Base-by-base conservation (phyloP, 2,329 filamentous ascomycete genomes). In the Claviceps purpurea region DNA sequence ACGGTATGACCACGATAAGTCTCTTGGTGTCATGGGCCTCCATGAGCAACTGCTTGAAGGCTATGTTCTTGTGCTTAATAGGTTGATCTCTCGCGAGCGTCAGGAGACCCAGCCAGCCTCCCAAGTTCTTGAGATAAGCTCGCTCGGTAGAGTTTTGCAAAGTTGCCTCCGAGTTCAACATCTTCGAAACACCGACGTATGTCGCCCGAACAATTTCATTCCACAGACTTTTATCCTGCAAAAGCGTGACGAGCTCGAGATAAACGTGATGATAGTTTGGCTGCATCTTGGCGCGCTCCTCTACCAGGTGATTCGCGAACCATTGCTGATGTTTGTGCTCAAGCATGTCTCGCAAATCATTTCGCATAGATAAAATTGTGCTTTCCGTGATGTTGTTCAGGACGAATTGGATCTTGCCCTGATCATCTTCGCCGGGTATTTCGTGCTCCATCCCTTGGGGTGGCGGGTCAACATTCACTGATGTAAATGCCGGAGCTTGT, bases 181-280 rank as follows among this genome's bases (percentile, higher is more conserved):
- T 83, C 56, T 85, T 84, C 50, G 88, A 78, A 18, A 93, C 83
- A 60, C 89, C 91, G 58, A 87, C 78, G 62, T 93, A 97, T 0
- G 93, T 97, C 70, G 97, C 90, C 47, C 91, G 79, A 37, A 97
- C 73, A n/a, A 97, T 85, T 64, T 97, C 89, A 2, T 81, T 76
- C 85, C 89, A 95, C 1, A 98, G 73, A 10, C 77, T 70, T 62
- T 80, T 85, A 64, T 93, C 82, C 58, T 87, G 80, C 59, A 97
- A 88, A 38, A 89, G 79, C 52, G 85, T 85, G 55, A 98, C 78
- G 50, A 98, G 78, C 60, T 95, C 87, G 49, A 97, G 78, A 64
- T 98, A 98, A 22, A 98, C 80, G 54, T 86, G 79, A 60, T 98
- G 93, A 63, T 94, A 97, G 66, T 98, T 98, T 5, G 91, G 90